Conservation (phyloP, 2,329 filamentous ascomycete species). For the Fragosphaeria purpurea region DNA sequence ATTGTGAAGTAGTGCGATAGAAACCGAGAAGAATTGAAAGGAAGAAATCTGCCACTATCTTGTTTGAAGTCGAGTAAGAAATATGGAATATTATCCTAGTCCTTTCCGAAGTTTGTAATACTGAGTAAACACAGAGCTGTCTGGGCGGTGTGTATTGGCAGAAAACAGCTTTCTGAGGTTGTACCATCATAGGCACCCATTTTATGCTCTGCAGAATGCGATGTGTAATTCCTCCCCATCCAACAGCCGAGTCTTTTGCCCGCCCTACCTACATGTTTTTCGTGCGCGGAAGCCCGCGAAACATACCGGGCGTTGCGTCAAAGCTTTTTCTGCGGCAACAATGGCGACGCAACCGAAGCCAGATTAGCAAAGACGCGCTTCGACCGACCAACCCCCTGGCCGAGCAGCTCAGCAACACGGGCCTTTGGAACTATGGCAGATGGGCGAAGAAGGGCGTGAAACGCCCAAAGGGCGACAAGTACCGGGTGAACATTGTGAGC, state of each 20-base stretch:
- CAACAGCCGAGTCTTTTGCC: too few relatives aligned
- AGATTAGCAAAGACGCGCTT: not conserved
- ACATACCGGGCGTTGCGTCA: not conserved
- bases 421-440: constrained; percentile 13
- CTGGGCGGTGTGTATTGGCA: not conserved
- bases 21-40: too few relatives aligned
- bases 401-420: constrained; percentile 10
- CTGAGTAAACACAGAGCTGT: too few relatives aligned
- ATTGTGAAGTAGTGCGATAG: not conserved
- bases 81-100: too few relatives aligned
- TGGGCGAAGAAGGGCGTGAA: constrained; percentile 4
- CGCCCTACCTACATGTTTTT: constrained; percentile 4
- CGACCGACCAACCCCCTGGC: constrained; percentile 10
- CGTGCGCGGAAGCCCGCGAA: not conserved
- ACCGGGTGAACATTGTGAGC: constrained; percentile 43
- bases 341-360: not conserved
- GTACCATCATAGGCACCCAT: too few relatives aligned
- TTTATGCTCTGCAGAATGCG: too few relatives aligned
- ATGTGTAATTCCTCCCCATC: too few relatives aligned
- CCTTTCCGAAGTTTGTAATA: too few relatives aligned
- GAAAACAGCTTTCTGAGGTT: not conserved
- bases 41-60: too few relatives aligned
- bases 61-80: too few relatives aligned
- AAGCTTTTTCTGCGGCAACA: not conserved
- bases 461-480: constrained; percentile 21